Base-by-base conservation (phyloP, 345 rosid species). In the Leavenworthia alabamica region DNA sequence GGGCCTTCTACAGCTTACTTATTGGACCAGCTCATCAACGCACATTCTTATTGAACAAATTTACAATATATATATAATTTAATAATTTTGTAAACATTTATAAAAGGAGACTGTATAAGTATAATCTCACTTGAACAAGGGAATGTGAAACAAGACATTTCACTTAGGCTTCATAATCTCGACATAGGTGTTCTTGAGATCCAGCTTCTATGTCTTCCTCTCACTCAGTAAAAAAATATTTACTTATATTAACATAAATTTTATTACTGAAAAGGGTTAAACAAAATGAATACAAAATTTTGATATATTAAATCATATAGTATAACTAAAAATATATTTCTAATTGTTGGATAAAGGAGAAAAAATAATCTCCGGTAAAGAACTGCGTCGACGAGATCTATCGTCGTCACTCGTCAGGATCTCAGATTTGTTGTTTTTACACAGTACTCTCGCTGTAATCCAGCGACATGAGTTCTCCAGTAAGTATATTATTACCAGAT, bases 151-250 rank as follows among this genome's bases (percentile, higher is more conserved):
- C 97, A 93, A 75, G 89, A 85, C 12, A 76, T 93, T 45, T 77
- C 82, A 53, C 76, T 93, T 42, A 75, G 82, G 74, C 84, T 93
- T 66, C 90, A 93, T 67, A 82, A 87, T 5, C 96, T 93, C 0
- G 97, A 93, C 77, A 83, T 92, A 68, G 95, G 96, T 31, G 82
- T 81, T 68, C 83, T 86, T 29, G 88, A 86, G 54, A 87, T 89
- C 10, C 90, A 93, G 73, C 90, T 93, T 16, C 95, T 89, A 78
- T 93, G 99, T 58, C 83, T 93, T 60, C 90, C 92, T 41, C 95
- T 93, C 11, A 85, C 89, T 56, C 97, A 90, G 66, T 93, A 66
- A n/a, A n/a, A n/a, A n/a, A n/a, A n/a, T n/a, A n/a, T n/a, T n/a
- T n/a, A n/a, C n/a, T n/a, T n/a, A n/a, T n/a, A n/a, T n/a, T n/a